These are phyloP conservation scores for Fusarium begoniae DNA, from an alignment of 2,329 filamentous ascomycete species.

Conservation along the genomic window DNA sequence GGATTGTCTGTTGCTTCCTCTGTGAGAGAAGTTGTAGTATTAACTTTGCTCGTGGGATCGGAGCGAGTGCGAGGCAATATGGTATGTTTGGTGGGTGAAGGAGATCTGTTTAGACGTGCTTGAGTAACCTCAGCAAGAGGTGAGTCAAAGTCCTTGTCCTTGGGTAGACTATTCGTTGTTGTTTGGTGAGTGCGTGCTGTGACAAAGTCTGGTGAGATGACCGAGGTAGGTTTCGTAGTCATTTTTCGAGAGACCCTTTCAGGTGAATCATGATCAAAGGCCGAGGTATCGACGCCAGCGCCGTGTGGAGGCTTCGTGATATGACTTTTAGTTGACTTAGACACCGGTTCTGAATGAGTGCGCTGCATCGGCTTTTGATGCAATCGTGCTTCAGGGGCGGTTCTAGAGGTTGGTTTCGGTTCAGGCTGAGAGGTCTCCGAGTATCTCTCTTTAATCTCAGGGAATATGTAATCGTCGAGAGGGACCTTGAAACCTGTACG, in stretches of 20 bases:
- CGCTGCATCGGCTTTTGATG: slow-evolving; percentile 32
- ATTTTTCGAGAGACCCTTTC: slow-evolving; percentile 24
- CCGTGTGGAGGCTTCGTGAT: slow-evolving; percentile 31
- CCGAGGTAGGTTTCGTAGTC: slow-evolving; percentile 16
- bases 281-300: slow-evolving; percentile 51
- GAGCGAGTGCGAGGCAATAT: slow-evolving; percentile 48
- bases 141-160: slow-evolving; percentile 39
- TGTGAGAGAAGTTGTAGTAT: neutral
- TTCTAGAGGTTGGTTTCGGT: slow-evolving; percentile 10
- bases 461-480: slow-evolving; percentile 57
- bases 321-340: slow-evolving; percentile 6
- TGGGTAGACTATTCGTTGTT: slow-evolving; percentile 40
- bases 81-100: slow-evolving; percentile 45
- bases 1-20: neutral
- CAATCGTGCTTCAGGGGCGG: neutral
- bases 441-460: slow-evolving; percentile 53
- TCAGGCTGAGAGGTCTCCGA: slow-evolving; percentile 1
- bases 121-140: slow-evolving; percentile 54
- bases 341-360: slow-evolving; percentile 32
- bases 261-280: slow-evolving; percentile 49
- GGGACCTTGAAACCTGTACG: slow-evolving; percentile 61
- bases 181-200: slow-evolving; percentile 53
- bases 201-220: slow-evolving; percentile 51
- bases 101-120: slow-evolving; percentile 54
- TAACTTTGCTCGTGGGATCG: slow-evolving; percentile 44